Percentiles rank a stretch among this genome's conserved stretches.
Conservation (phyloP, 495 filamentous ascomycete species). For the Tuber borchii region DNA sequence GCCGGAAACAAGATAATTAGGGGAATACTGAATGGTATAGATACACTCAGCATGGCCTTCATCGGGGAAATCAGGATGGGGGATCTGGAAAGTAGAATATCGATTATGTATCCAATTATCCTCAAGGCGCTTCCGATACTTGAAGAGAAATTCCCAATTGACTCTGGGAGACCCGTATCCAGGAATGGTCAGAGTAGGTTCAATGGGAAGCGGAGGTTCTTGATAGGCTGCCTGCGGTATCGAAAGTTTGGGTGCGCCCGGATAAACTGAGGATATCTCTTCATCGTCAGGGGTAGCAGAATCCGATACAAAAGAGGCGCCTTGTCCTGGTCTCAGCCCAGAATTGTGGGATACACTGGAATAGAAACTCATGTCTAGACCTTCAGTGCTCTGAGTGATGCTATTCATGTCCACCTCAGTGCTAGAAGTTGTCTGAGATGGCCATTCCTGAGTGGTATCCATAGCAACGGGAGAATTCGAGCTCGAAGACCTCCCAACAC, state of each 20-base stretch:
- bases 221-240: constrained; percentile 29
- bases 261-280: constrained; percentile 26
- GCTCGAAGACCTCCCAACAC: constrained; percentile 5
- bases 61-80: constrained; percentile 68
- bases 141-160: constrained; percentile 83
- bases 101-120: constrained; percentile 82
- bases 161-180: constrained; percentile 49
- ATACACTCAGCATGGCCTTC: constrained; percentile 91
- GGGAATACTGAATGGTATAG: constrained; percentile 83
- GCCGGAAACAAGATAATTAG: constrained; percentile 84
- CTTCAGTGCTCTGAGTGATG: constrained; percentile 17
- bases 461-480: constrained; percentile 25
- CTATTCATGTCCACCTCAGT: constrained; percentile 9
- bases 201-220: constrained; percentile 37
- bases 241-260: constrained; percentile 19
- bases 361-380: constrained; percentile 20
- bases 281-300: constrained; percentile 26
- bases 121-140: constrained; percentile 75
- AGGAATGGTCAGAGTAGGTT: constrained; percentile 29
- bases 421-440: constrained; percentile 7
- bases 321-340: not conserved
- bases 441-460: constrained; percentile 35
- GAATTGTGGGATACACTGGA: constrained; percentile 1
- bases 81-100: constrained; percentile 80
- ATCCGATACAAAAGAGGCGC: not conserved